Base-by-base conservation (phyloP, 75 land plant species). In the Gnetum montanum region DNA sequence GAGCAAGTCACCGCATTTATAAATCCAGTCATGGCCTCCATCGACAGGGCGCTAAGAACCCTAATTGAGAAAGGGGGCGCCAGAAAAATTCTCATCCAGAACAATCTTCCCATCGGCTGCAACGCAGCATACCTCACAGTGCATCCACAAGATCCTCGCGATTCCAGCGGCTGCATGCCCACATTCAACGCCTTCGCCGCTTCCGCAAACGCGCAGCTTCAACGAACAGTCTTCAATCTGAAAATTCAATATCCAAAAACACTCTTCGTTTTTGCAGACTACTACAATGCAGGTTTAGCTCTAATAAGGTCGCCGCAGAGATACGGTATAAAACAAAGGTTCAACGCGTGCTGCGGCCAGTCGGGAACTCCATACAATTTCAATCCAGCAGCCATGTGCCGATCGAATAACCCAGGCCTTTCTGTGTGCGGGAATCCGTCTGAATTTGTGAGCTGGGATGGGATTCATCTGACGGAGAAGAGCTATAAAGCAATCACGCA, bases 351-450 rank as follows among this genome's bases (percentile, higher is more conserved):
- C 54, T 78, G 81, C 46, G 81, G 81, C 27, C 67, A 29, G 1
- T n/a, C n/a, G n/a, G 72, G 72, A 41, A 78, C 73, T 0, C 59
- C 61, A n/a, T 70, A 74, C 61, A 78, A 78, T 37, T 65, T 4
- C 54, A 70, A 74, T 34, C 26, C 18, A 5, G 27, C 40, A 0
- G 50, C 34, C 35, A 53, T 40, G 31, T 79, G 82, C 30, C 73
- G 82, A 18, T 4, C 25, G 10, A n/a, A n/a, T n/a, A n/a, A n/a
- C n/a, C 23, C 46, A 2, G 61, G 61, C 18, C 43, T 53, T 1
- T 33, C 48, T 5, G 49, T 40, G n/a, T 76, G 79, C 34, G 34
- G 30, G 0, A 70, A 70, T 40, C 71, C 70, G 0, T 34, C 57
- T 20, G 24, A 52, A 23, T 25, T 24, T 13, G 22, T 74, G 13